Evolutionary conservation across 2,329 filamentous ascomycete genomes (phyloP).

Genomic region (Ceratocystis papillata): DNA sequence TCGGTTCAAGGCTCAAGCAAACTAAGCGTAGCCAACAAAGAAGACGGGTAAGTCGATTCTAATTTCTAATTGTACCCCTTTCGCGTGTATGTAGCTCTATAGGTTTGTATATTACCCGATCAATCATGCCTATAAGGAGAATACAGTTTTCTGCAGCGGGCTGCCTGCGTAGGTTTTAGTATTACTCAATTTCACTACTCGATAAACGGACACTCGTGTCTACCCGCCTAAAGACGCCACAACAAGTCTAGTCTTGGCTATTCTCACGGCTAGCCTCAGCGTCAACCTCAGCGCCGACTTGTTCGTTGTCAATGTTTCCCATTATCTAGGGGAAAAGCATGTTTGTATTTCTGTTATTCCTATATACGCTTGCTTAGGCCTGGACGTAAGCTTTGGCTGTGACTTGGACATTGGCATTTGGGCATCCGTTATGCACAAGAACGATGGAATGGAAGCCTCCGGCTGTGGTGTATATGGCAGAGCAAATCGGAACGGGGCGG

Average conservation of each 20-base stretch:
- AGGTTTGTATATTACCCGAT: neutral
- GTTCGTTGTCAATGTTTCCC: too few species aligned
- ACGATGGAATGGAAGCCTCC: slow-evolving; percentile 4
- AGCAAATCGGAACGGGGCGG: too few species aligned
- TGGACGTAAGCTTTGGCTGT: too few species aligned
- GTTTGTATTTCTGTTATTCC: slow-evolving; percentile 4
- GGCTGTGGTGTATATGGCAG: slow-evolving; percentile 3
- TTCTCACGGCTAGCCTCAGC: neutral
- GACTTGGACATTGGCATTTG: slow-evolving; percentile 5
- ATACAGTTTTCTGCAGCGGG: neutral
- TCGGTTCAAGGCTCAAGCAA: slow-evolving; percentile 35
- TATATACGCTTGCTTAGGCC: neutral
- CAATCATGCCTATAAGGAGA: neutral
- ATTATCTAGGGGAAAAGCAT: neutral
- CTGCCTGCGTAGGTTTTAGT: too few species aligned
- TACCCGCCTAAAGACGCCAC: too few species aligned
- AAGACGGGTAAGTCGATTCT: slow-evolving; percentile 36
- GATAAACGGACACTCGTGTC: too few species aligned
- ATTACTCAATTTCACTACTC: too few species aligned
- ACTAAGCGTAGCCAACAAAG: slow-evolving; percentile 45
- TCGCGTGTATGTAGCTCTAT: slow-evolving; percentile 16
- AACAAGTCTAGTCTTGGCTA: neutral
- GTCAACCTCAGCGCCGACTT: too few species aligned
- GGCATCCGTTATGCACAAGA: neutral
- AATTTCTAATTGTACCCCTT: neutral